A percentile compares a stretch with the other conserved stretches of the same genome.
Evolutionary conservation across 2,329 filamentous ascomycete genomes (phyloP).

Genomic region (Penicillium janthinellum): DNA sequence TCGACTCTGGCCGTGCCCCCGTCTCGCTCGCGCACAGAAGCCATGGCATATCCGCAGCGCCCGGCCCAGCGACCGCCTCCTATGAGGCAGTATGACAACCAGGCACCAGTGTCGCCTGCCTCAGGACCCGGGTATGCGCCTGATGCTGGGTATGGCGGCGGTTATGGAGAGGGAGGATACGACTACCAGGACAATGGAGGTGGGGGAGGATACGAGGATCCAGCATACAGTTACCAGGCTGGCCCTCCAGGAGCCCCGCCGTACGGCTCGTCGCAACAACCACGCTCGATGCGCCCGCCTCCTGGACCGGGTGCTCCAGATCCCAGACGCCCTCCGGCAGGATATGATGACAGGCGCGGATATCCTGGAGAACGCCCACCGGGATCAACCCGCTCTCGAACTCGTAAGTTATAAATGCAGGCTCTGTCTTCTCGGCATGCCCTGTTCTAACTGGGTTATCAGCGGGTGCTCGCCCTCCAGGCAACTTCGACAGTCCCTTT

Average conservation of each 20-base stretch:
- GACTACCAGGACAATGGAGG: slow-evolving; percentile 19
- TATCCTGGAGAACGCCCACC: slow-evolving; percentile 34
- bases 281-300: slow-evolving; percentile 37
- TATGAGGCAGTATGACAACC: slow-evolving; percentile 33
- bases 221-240: slow-evolving; percentile 30
- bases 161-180: slow-evolving; percentile 29
- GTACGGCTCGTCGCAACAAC: slow-evolving; percentile 31
- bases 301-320: slow-evolving; percentile 28
- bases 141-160: slow-evolving; percentile 33
- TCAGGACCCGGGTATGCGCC: slow-evolving; percentile 27
- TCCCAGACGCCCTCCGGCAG: slow-evolving; percentile 31
- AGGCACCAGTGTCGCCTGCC: slow-evolving; percentile 23
- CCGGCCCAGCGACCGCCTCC: slow-evolving; percentile 38
- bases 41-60: slow-evolving; percentile 43
- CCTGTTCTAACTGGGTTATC: slow-evolving; percentile 13
- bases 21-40: slow-evolving; percentile 4
- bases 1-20: background rate
- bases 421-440: background rate
- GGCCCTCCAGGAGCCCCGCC: slow-evolving; percentile 30
- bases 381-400: slow-evolving; percentile 34
- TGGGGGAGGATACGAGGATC: slow-evolving; percentile 28
- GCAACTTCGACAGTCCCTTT: slow-evolving; percentile 55
- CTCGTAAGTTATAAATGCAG: slow-evolving; percentile 33
- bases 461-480: slow-evolving; percentile 35
- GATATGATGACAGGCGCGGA: slow-evolving; percentile 30